phyloP scores from a whole-genome alignment of 75 land plant species.

The Selaginella tamariscina region DNA sequence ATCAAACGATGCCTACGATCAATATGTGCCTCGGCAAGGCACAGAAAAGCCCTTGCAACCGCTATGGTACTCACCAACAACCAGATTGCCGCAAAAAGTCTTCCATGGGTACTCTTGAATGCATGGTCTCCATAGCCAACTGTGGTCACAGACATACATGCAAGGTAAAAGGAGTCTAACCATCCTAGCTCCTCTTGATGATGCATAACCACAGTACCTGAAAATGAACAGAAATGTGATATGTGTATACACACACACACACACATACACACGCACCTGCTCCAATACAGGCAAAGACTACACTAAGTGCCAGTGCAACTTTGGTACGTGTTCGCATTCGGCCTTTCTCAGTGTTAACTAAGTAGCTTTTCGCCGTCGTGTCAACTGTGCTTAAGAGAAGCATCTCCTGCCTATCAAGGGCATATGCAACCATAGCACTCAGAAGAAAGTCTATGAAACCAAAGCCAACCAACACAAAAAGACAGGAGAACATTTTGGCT shows the following conservation, averaged over 20 bases:
- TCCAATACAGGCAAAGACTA: slow-evolving; percentile 4
- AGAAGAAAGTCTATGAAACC: slow-evolving; percentile 4
- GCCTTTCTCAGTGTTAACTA: not conserved
- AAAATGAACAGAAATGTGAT: no score
- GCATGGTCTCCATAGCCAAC: slow-evolving; percentile 11
- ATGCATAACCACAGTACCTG: not conserved
- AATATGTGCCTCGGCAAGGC: not conserved
- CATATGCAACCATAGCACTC: slow-evolving; percentile 6
- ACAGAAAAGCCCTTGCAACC: slow-evolving; percentile 5
- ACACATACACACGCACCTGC: no score
- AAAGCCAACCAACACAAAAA: slow-evolving; percentile 8
- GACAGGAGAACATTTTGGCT: not conserved
- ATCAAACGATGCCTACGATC: not conserved
- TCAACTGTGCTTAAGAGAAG: not conserved
- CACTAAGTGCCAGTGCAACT: slow-evolving; percentile 4
- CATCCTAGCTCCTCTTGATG: not conserved
- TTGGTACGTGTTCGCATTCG: slow-evolving; percentile 2
- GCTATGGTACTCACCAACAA: not conserved
- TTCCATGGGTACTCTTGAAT: not conserved
- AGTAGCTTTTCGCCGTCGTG: not conserved
- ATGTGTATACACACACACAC: no score
- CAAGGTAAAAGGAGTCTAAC: not conserved
- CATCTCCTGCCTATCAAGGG: not conserved
- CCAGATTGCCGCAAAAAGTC: slow-evolving; percentile 10
- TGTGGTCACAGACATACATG: slow-evolving; percentile 10